A percentile compares a stretch with the other conserved stretches of the same genome.
These are phyloP conservation scores for Bimuria novae-zelandiae DNA, from an alignment of 2,329 filamentous ascomycete species.

Conservation along the genomic window DNA sequence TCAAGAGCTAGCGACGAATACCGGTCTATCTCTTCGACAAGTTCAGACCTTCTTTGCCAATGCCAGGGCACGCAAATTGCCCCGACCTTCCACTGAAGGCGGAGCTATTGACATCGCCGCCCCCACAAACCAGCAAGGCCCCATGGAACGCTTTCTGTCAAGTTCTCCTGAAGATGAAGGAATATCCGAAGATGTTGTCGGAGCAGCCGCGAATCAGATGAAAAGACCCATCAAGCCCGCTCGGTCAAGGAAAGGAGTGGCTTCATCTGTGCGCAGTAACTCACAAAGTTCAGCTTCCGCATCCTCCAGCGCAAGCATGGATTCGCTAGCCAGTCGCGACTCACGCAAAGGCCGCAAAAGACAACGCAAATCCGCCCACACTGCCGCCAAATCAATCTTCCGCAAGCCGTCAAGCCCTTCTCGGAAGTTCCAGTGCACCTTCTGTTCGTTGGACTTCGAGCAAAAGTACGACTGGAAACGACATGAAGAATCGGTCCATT, in stretches of 20 bases:
- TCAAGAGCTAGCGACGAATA: constrained; percentile 16
- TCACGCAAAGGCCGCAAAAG: constrained; percentile 28
- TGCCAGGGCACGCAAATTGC: constrained; percentile 25
- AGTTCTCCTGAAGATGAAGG: constrained; percentile 30
- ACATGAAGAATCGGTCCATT: constrained; percentile 66
- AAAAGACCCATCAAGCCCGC: not conserved
- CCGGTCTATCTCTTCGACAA: constrained; percentile 23
- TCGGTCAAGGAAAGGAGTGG: constrained; percentile 6
- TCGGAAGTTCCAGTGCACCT: constrained; percentile 56
- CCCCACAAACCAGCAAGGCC: constrained; percentile 10
- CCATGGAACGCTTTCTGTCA: constrained; percentile 28
- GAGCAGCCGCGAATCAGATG: constrained; percentile 13
- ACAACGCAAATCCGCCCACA: constrained; percentile 18
- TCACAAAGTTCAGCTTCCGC: constrained; percentile 19
- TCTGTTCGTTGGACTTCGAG: constrained; percentile 55
- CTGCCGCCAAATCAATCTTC: constrained; percentile 9
- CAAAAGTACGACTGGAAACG: constrained; percentile 62
- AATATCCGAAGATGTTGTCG: constrained; percentile 20
- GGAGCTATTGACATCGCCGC: not conserved
- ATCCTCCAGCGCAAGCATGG: constrained; percentile 25
- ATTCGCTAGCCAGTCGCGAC: constrained; percentile 23
- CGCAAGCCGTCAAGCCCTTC: constrained; percentile 21
- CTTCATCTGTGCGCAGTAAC: constrained; percentile 18
- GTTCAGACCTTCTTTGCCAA: constrained; percentile 32
- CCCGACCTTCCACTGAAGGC: not conserved